phyloP scores from a whole-genome alignment of 768 basidiomycete genomes.

The Hortiboletus campestris region DNA sequence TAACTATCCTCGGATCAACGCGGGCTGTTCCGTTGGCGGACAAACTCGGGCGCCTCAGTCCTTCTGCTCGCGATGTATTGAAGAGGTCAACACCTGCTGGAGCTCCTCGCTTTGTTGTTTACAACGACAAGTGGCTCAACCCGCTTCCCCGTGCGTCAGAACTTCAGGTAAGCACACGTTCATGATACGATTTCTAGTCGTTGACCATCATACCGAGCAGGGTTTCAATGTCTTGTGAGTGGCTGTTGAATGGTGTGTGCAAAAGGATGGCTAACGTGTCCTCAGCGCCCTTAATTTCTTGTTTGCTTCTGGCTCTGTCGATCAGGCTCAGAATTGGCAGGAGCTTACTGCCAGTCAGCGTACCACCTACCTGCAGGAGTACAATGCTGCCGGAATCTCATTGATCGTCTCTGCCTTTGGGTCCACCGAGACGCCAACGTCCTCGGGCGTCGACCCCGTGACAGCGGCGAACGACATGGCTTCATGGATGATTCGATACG shows the following conservation, averaged over 20 bases:
- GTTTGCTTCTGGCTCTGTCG: constrained; percentile 39
- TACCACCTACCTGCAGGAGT: constrained; percentile 42
- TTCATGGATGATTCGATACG: constrained; percentile 44
- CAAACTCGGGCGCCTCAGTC: constrained; percentile 20
- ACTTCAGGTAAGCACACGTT: constrained; percentile 36
- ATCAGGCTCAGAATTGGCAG: constrained; percentile 48
- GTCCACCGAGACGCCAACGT: constrained; percentile 42
- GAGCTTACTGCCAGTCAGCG: constrained; percentile 39
- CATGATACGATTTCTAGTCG: background rate
- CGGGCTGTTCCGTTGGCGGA: constrained; percentile 20
- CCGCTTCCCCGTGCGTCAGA: constrained; percentile 44
- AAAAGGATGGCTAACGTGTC: background rate
- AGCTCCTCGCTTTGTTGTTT: constrained; percentile 50
- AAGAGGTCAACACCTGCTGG: constrained; percentile 29
- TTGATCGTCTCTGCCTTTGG: constrained; percentile 58
- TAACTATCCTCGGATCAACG: constrained; percentile 13
- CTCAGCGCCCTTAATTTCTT: constrained; percentile 42
- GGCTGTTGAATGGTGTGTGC: background rate
- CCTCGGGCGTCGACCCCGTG: constrained; percentile 38
- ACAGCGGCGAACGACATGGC: constrained; percentile 43
- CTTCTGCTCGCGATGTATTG: constrained; percentile 24
- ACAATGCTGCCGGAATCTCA: constrained; percentile 54
- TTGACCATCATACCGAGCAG: constrained; percentile 12
- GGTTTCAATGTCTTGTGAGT: constrained; percentile 38
- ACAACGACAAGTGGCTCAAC: constrained; percentile 42